These are phyloP conservation scores for Quercus parvula DNA, from an alignment of 306 rosid genomes.

Conservation along the genomic window DNA sequence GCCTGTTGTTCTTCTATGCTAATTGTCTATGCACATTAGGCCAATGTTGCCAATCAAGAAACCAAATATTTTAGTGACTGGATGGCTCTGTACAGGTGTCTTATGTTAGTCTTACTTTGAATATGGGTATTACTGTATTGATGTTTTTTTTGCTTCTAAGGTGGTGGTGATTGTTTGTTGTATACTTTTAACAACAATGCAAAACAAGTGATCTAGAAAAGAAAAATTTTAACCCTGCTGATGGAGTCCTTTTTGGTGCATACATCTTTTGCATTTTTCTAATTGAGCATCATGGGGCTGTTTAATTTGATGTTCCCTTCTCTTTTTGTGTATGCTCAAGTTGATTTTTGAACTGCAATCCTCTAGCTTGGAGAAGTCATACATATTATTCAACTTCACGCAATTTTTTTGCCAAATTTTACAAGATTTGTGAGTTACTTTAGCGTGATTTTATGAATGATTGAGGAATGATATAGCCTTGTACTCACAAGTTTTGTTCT, in stretches of 20 bases:
- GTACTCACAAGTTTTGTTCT: too few species aligned
- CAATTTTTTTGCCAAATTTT: neutral
- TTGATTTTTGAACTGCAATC: neutral
- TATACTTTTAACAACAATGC: slow-evolving; percentile 21
- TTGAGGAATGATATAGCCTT: too few species aligned
- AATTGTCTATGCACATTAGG: slow-evolving; percentile 69
- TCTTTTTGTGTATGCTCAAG: neutral
- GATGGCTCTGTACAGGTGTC: slow-evolving; percentile 52
- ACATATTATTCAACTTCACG: neutral
- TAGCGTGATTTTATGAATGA: neutral
- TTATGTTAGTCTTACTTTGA: slow-evolving; percentile 21
- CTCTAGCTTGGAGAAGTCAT: neutral
- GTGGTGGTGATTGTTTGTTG: slow-evolving; percentile 33
- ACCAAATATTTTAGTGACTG: slow-evolving; percentile 50
- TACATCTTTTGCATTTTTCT: neutral
- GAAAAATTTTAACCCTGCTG: neutral
- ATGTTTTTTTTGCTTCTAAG: slow-evolving; percentile 13
- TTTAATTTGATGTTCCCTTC: too few species aligned
- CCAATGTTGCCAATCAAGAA: slow-evolving; percentile 50
- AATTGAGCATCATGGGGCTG: too few species aligned
- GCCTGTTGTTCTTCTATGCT: slow-evolving; percentile 47
- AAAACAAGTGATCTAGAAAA: neutral
- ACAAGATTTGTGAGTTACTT: neutral
- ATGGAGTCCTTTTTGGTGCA: neutral
- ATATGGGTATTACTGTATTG: slow-evolving; percentile 28